Evolutionary conservation across 2,329 filamentous ascomycete species (phyloP).

Genomic region (Neofusicoccum parvum): DNA sequence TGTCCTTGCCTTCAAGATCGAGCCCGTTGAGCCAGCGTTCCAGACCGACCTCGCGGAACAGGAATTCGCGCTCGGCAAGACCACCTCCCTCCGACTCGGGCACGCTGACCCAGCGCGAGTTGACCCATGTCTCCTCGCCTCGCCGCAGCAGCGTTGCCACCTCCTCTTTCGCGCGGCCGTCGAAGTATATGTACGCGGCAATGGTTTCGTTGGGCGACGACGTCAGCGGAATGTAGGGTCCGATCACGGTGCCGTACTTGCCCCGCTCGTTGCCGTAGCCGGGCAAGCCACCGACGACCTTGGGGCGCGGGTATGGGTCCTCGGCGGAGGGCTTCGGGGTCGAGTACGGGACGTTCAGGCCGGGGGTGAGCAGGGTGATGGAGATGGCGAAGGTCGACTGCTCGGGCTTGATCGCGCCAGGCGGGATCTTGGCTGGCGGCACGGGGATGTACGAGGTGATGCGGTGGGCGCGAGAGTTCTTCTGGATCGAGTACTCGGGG

Average conservation of each 20-base stretch:
- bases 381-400: constrained; percentile 97
- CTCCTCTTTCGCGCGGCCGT: constrained; percentile 92
- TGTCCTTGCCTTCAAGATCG: constrained; percentile 79
- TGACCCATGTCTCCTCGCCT: constrained; percentile 98
- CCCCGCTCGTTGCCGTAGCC: constrained; percentile 56
- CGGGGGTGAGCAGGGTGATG: constrained; percentile 89
- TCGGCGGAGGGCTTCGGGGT: constrained; percentile 76
- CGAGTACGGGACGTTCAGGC: constrained; percentile 88
- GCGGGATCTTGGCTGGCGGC: constrained; percentile 76
- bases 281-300: constrained; percentile 74
- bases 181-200: constrained; percentile 98
- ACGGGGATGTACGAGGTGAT: constrained; percentile 98
- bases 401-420: constrained; percentile 73
- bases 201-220: constrained; percentile 95
- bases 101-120: constrained; percentile 95
- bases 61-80: constrained; percentile 91
- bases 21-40: constrained; percentile 96
- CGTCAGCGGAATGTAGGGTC: constrained; percentile 89
- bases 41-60: constrained; percentile 94
- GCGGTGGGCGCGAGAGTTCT: constrained; percentile 84
- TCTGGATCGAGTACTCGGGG: constrained; percentile 91
- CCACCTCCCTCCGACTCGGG: constrained; percentile 89
- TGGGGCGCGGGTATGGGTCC: constrained; percentile 79
- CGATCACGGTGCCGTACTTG: constrained; percentile 61
- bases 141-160: constrained; percentile 90